Evolutionary conservation across 2,329 filamentous ascomycete species (phyloP).

Genomic region (Aureobasidium sp.): DNA sequence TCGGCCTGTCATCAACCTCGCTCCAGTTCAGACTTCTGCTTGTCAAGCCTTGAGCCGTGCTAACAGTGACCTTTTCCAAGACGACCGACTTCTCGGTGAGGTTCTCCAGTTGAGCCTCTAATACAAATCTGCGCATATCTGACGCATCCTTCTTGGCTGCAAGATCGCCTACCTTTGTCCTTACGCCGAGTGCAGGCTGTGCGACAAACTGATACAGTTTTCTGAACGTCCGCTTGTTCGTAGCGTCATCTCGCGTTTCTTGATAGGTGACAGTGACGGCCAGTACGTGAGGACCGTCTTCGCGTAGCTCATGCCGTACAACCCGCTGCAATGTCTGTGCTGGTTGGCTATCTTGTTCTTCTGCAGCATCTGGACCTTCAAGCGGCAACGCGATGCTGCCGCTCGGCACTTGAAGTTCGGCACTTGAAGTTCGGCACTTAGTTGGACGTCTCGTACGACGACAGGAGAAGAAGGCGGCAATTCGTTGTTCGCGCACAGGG

Average conservation of each 20-base stretch:
- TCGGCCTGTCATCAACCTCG: constrained; percentile 26
- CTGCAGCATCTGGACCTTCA: constrained; percentile 48
- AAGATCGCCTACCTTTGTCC: constrained; percentile 73
- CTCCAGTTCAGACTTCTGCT: constrained; percentile 25
- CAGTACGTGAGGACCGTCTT: constrained; percentile 88
- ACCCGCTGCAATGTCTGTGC: constrained; percentile 71
- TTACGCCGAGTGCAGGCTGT: constrained; percentile 78
- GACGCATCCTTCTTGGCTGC: constrained; percentile 31
- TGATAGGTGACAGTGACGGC: constrained; percentile 92
- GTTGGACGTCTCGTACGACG: constrained; percentile 64
- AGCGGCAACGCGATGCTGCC: constrained; percentile 52
- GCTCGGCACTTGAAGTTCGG: constrained; percentile 91
- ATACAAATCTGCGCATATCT: constrained; percentile 50
- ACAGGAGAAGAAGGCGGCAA: constrained; percentile 31
- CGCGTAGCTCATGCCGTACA: constrained; percentile 78
- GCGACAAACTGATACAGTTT: constrained; percentile 97
- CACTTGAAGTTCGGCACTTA: constrained; percentile 85
- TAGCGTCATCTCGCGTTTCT: constrained; percentile 45
- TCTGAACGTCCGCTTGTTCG: constrained; percentile 72
- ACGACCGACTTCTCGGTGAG: constrained; percentile 75
- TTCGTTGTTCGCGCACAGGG: constrained; percentile 93
- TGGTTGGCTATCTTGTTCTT: constrained; percentile 34
- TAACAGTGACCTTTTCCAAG: constrained; percentile 50
- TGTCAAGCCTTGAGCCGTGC: constrained; percentile 20
- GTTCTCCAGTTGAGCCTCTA: constrained; percentile 95